Base-by-base conservation (phyloP, 148 eudicot genomes). In the Rhododendron henanense region DNA sequence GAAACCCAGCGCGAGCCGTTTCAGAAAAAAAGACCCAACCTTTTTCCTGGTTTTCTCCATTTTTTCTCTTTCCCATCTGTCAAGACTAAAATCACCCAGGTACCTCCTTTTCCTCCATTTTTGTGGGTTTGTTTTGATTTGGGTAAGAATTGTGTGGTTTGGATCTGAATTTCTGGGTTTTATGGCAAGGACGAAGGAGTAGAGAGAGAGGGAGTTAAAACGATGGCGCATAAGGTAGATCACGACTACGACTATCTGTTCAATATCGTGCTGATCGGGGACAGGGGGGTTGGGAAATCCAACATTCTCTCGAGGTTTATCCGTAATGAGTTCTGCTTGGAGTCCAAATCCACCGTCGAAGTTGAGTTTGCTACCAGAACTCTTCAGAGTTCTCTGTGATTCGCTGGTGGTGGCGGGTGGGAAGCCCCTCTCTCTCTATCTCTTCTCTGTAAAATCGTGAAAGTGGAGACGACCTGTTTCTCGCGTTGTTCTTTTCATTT, bases 301-400 rank as follows among this genome's bases (percentile, higher is more conserved):
- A 84, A 84, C 25, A 84, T 84, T 73, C 85, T 84, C 33, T 84
- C 85, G 16, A 84, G 85, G 67, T 84, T 84, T 84, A 84, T 67
- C 23, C 41, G 85, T 18, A 84, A 84, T 28, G 85, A 84, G 85
- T 84, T 84, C 80, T 84, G 79, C 48, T 50, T 84, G 85, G 85
- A 84, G 85, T 84, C 85, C 35, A 84, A 73, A 74, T 84, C 85
- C 2, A 84, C 80, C 21, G 74, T 84, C 11, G 80, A 80, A 19
- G 85, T 84, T 6, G 85, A 73, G 85, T 84, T 84, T 50, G 85
- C 80, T 35, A 84, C 85, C 47, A 84, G 80, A 84, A 84, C 85
- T 73, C 63, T 84, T 19, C 80, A 84, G 85, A 37, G 39, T 0
- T 37, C 39, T 37, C 4, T 37, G 39, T 37, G 39, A 37, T 37